Conservation (phyloP, 2,329 filamentous ascomycete genomes). For the Biscogniauxia sp. region DNA sequence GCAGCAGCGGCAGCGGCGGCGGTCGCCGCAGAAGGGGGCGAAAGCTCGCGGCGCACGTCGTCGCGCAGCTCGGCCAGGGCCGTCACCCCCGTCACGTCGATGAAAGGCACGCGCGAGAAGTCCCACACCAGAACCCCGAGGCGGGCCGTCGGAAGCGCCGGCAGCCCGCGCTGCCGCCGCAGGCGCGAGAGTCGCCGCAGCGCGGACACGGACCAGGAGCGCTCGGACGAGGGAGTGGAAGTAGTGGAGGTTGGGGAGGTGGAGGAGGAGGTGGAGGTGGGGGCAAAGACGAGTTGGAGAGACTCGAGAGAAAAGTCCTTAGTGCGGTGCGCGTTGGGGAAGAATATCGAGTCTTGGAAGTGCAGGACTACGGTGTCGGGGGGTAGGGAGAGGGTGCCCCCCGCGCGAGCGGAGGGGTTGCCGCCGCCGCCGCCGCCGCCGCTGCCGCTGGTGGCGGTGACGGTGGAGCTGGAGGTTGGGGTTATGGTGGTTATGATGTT, state of each 20-base stretch:
- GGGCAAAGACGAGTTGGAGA: conserved; percentile 31
- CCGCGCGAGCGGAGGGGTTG: conserved; percentile 13
- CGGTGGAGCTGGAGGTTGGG: conserved; percentile 13
- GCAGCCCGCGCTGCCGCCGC: conserved; percentile 20
- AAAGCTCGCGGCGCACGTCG: conserved; percentile 28
- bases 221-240: conserved; percentile 15
- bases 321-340: conserved; percentile 55
- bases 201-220: conserved; percentile 32
- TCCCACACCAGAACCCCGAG: conserved; percentile 31
- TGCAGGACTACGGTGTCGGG: conserved; percentile 54
- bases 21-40: conserved; percentile 6
- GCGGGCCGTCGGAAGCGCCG: conserved; percentile 23
- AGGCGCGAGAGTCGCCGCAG: conserved; percentile 28
- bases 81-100: conserved; percentile 31
- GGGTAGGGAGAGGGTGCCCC: conserved; percentile 30
- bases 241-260: no score
- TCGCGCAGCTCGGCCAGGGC: conserved; percentile 32
- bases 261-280: conserved; percentile 21
- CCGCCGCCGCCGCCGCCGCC: no score
- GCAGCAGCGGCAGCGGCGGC: no score
- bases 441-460: conserved; percentile 23
- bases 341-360: conserved; percentile 58
- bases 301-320: conserved; percentile 29
- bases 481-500: conserved; percentile 36
- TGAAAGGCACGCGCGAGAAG: conserved; percentile 28